phyloP scores from a whole-genome alignment of 805 yeast genomes.

The Nakazawaea ernobii region DNA sequence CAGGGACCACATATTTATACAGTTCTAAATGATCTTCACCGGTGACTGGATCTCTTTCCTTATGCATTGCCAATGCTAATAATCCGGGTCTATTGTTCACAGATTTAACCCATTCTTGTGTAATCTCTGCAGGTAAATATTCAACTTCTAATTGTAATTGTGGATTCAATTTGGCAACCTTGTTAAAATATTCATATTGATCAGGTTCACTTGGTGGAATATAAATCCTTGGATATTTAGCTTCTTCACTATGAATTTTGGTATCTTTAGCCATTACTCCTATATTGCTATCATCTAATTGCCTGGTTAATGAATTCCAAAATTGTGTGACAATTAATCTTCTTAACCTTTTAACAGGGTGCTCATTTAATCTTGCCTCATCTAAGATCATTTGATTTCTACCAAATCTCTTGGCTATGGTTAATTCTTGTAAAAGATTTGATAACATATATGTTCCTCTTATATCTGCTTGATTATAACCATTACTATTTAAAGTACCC shows the following conservation, averaged over 20 bases:
- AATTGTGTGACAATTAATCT: constrained; percentile 71
- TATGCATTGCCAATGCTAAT: constrained; percentile 70
- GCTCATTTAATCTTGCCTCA: constrained; percentile 78
- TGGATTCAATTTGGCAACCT: constrained; percentile 50
- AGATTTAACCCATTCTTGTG: constrained; percentile 72
- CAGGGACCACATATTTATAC: constrained; percentile 91
- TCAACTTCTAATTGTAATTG: constrained; percentile 63
- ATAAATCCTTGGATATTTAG: constrained; percentile 69
- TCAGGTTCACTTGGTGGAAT: constrained; percentile 65
- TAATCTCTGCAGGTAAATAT: constrained; percentile 66
- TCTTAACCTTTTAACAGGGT: constrained; percentile 74
- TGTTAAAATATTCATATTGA: constrained; percentile 62
- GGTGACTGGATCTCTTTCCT: constrained; percentile 25
- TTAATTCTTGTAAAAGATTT: constrained; percentile 80
- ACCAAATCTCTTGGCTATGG: constrained; percentile 79
- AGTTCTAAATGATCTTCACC: constrained; percentile 51
- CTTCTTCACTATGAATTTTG: constrained; percentile 58
- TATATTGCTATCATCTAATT: constrained; percentile 56
- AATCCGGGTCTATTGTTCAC: constrained; percentile 82
- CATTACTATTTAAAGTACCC: constrained; percentile 83
- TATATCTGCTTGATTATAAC: constrained; percentile 64
- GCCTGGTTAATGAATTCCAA: constrained; percentile 76
- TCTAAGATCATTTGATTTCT: constrained; percentile 73
- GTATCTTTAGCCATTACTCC: constrained; percentile 72
- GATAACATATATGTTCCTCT: constrained; percentile 89